These are phyloP conservation scores for Penicillium aurantiogriseum DNA, from an alignment of 2,329 filamentous ascomycete species.

Conservation along the genomic window DNA sequence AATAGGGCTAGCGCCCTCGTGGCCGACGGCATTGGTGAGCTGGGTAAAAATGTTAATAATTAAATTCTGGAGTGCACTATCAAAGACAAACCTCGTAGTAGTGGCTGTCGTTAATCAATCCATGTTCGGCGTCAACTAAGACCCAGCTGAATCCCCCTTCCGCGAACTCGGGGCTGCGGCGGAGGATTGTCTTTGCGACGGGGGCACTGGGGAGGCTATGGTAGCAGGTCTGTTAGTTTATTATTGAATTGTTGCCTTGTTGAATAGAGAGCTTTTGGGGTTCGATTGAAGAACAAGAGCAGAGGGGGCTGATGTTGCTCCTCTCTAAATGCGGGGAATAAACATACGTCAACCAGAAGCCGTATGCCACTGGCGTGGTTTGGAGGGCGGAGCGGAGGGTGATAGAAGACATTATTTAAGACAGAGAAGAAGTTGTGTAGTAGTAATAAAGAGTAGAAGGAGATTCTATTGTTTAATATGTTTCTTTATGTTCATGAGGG, in stretches of 20 bases:
- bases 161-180: slow-evolving; percentile 23
- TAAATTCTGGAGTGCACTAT: neutral
- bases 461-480: neutral
- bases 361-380: slow-evolving; percentile 22
- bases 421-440: neutral
- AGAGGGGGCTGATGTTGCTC: neutral
- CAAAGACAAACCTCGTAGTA: slow-evolving; percentile 35
- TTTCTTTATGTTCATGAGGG: neutral
- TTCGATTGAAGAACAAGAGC: neutral
- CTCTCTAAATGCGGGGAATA: neutral
- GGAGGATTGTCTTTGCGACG: slow-evolving; percentile 36
- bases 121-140: slow-evolving; percentile 42
- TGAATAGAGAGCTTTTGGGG: too few relatives aligned
- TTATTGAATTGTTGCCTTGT: neutral
- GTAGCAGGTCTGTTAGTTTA: neutral
- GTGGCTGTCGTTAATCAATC: slow-evolving; percentile 38
- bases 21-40: slow-evolving; percentile 38
- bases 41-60: slow-evolving; percentile 7
- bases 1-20: slow-evolving; percentile 35
- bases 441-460: neutral
- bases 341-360: slow-evolving; percentile 39
- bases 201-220: slow-evolving; percentile 31
- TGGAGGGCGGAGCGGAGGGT: slow-evolving; percentile 16
- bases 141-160: slow-evolving; percentile 36
- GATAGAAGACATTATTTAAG: slow-evolving; percentile 1